Percentiles rank a stretch among this genome's conserved stretches.
These are phyloP conservation scores for Yarrowia sp. DNA, from an alignment of 805 yeast species.

Conservation along the genomic window DNA sequence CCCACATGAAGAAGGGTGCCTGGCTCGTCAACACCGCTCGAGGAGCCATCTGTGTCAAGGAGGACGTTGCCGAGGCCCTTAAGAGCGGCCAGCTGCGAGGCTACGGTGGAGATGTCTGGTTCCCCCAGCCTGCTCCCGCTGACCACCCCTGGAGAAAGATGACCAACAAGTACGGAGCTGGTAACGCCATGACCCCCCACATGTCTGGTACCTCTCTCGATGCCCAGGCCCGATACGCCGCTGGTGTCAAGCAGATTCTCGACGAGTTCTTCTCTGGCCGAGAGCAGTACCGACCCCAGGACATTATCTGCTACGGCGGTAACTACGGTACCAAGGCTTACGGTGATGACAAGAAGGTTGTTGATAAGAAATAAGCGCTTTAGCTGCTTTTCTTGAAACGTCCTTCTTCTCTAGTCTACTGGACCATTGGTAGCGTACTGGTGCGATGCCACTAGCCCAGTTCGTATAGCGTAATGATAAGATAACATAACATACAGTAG, in stretches of 20 bases:
- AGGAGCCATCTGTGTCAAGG: constrained; percentile 66
- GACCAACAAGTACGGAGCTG: constrained; percentile 70
- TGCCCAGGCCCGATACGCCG: constrained; percentile 77
- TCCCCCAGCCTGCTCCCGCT: constrained; percentile 56
- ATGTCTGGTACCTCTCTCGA: constrained; percentile 80
- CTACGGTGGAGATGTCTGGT: constrained; percentile 63
- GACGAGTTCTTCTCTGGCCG: constrained; percentile 66
- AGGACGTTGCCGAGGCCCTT: constrained; percentile 56
- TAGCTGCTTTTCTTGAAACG: neutral
- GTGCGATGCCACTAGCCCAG: too few species aligned
- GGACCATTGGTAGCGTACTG: too few species aligned
- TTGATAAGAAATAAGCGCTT: constrained; percentile 40
- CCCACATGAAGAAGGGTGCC: constrained; percentile 61
- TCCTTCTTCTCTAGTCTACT: too few species aligned
- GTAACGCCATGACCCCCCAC: constrained; percentile 88
- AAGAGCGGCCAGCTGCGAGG: constrained; percentile 59
- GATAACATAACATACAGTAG: constrained; percentile 10
- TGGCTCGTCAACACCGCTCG: constrained; percentile 65
- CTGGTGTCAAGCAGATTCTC: constrained; percentile 71
- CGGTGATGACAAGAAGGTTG: constrained; percentile 56
- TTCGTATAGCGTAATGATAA: constrained; percentile 2
- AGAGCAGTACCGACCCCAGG: constrained; percentile 75
- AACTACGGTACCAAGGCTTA: constrained; percentile 76
- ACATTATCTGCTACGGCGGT: constrained; percentile 74
- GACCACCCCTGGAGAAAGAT: constrained; percentile 80